These are phyloP conservation scores for Aspergillus cristatus DNA, from an alignment of 495 filamentous ascomycete species.

Conservation along the genomic window DNA sequence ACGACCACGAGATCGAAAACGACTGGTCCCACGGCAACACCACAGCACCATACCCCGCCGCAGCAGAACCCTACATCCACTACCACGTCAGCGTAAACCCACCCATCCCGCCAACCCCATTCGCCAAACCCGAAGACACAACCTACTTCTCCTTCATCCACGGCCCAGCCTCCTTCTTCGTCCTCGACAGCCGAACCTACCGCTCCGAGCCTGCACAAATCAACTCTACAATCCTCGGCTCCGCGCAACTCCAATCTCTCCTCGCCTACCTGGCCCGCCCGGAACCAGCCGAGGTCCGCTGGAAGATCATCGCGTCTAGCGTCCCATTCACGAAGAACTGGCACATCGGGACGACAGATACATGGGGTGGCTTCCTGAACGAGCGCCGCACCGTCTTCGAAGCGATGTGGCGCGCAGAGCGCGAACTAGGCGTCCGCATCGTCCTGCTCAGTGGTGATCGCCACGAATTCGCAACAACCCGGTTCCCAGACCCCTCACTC, in stretches of 20 bases:
- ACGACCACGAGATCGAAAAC: slow-evolving; percentile 94
- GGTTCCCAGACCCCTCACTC: slow-evolving; percentile 61
- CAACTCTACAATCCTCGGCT: slow-evolving; percentile 79
- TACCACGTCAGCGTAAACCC: slow-evolving; percentile 85
- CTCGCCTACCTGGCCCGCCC: slow-evolving; percentile 62
- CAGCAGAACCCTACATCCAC: slow-evolving; percentile 75
- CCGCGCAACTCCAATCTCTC: slow-evolving; percentile 67
- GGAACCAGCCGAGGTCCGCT: slow-evolving; percentile 66
- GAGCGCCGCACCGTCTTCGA: slow-evolving; percentile 75
- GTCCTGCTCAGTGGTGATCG: slow-evolving; percentile 82
- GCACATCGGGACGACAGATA: slow-evolving; percentile 72
- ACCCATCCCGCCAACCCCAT: slow-evolving; percentile 40
- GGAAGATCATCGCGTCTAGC: slow-evolving; percentile 84
- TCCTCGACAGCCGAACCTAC: slow-evolving; percentile 86
- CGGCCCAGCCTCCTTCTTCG: slow-evolving; percentile 87
- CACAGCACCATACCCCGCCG: slow-evolving; percentile 61
- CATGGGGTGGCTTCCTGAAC: slow-evolving; percentile 81
- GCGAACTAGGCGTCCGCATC: slow-evolving; percentile 61
- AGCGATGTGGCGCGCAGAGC: slow-evolving; percentile 77
- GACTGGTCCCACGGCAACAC: slow-evolving; percentile 70
- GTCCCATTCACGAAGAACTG: slow-evolving; percentile 98
- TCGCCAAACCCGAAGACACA: slow-evolving; percentile 38
- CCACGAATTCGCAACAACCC: slow-evolving; percentile 90
- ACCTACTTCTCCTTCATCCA: slow-evolving; percentile 84
- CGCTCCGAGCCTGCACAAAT: slow-evolving; percentile 53